Base-by-base conservation (phyloP, 2,329 filamentous ascomycete species). In the Epichloe gansuensis region DNA sequence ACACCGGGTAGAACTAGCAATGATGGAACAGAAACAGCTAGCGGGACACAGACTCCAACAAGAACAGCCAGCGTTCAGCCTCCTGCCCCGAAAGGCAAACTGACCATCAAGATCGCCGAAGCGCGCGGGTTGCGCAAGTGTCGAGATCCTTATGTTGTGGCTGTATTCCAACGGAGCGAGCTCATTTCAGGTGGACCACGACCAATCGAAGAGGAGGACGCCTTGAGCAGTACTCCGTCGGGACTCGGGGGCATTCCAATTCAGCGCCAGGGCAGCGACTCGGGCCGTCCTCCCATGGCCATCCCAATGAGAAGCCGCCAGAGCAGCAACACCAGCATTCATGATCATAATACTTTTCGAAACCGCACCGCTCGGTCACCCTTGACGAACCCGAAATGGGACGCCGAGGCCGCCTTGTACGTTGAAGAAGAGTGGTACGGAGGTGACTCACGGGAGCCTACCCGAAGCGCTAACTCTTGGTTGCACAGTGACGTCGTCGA, bases 221-320 rank as follows among this genome's bases (percentile, higher is more conserved):
- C 75, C 53, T 57, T 71, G 25, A 63, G 60, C 40, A 61, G 67
- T 38, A 64, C 68, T n/a, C 79, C 76, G 58, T 76, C 71, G 60
- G 73, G 60, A 46, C 64, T 72, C 51, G 76, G 78, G 38, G 76
- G 78, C 31, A 74, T 82, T 52, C 72, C 80, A 0, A 82, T 84
- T 53, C 78, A 81, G 61, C 77, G 85, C 53, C 82, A 85, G 56
- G 85, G 84, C 53, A 93, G 87, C 64, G 89, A 95, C 60, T 85
- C 84, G 34, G 87, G 89, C 31, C 80, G 85, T 50, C 80, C 87
- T 5, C 66, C 89, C 15, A 91, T 96, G 83, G 88, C 89, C 35
- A 97, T 98, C 58, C 93, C 93, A 2, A 96, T 97, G 89, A 84
- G 85, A 62, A 97, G 90, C 67, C 84, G 93, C 51, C 93, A 97